Base-by-base conservation (phyloP, 176 grass and related monocot genomes). In the Cenchrus americanus region DNA sequence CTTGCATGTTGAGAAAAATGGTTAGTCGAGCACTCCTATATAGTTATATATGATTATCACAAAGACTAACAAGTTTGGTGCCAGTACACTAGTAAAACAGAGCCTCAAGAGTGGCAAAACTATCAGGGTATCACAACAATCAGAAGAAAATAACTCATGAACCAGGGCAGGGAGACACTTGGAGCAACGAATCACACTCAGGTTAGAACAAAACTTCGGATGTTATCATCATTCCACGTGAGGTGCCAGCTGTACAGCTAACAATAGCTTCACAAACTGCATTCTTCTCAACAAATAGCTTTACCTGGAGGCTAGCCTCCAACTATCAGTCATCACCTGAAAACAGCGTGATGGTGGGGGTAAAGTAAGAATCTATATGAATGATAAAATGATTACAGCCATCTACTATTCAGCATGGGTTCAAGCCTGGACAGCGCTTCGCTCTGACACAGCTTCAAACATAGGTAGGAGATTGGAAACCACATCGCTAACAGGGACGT, bases 341-440 rank as follows among this genome's bases (percentile, higher is more conserved):
- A 72, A 83, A 58, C 51, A 62, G 32, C 53, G 18, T 54, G 68
- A 86, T 78, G 68, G 46, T 83, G 43, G 54, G 26, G 7, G 75
- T 22, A 74, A 82, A 81, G 73, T 27, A 71, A 79, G 26, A 90
- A 87, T 80, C 88, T 87, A 87, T 69, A 75, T 57, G 43, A 52
- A 80, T 69, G 68, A 27, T 14, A 34, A 73, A 82, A 55, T 47
- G 53, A 83, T 57, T 75, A 80, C 43, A 61, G n/a, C 70, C 24
- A 81, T 62, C 51, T 46, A 62, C 49, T 83, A 76, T n/a, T 67
- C 68, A 50, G 30, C 23, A 72, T 66, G 44, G 63, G 67, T 77
- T 83, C 67, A 98, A 79, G 89, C 79, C 75, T 84, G 83, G 24
- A 92, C 79, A 46, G 83, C 61, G 80, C 87, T 94, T 75, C 86